Evolutionary conservation across 1,284 basidiomycete genomes (phyloP).

Genomic region (Anthracocystis walkeri): DNA sequence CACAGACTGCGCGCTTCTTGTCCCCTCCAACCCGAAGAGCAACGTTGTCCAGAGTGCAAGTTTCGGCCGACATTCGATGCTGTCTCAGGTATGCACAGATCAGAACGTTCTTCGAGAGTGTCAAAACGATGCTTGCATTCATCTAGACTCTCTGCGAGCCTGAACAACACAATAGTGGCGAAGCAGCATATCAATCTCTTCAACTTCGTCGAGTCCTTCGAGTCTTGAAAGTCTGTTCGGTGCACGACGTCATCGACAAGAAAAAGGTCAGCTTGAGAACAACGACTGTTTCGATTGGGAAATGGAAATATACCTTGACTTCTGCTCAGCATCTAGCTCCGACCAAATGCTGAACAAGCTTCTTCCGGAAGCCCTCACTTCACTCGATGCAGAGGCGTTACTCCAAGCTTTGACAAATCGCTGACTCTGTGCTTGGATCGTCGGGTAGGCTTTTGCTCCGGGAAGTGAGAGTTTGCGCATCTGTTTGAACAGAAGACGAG

Average conservation of each 20-base stretch:
- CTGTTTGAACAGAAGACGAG: background rate
- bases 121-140: too few relatives aligned
- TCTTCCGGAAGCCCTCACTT: slow-evolving; percentile 13
- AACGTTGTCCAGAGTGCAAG: too few relatives aligned
- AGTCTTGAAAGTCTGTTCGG: slow-evolving; percentile 51
- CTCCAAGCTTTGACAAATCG: slow-evolving; percentile 45
- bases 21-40: too few relatives aligned
- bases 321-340: slow-evolving; percentile 30
- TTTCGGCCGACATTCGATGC: too few relatives aligned
- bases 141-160: background rate
- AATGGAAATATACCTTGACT: slow-evolving; percentile 39
- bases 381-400: background rate
- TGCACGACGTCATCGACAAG: background rate
- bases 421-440: slow-evolving; percentile 43
- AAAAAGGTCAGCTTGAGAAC: background rate
- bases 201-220: slow-evolving; percentile 67
- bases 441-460: slow-evolving; percentile 59
- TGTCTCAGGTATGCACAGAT: too few relatives aligned
- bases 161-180: slow-evolving; percentile 61
- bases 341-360: slow-evolving; percentile 54
- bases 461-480: slow-evolving; percentile 56
- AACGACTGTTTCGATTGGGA: background rate
- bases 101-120: too few relatives aligned
- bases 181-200: slow-evolving; percentile 69
- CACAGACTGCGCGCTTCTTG: too few relatives aligned